Evolutionary conservation across 192 early-diverging fungal species (phyloP).

Genomic region (Coemansia sp.): DNA sequence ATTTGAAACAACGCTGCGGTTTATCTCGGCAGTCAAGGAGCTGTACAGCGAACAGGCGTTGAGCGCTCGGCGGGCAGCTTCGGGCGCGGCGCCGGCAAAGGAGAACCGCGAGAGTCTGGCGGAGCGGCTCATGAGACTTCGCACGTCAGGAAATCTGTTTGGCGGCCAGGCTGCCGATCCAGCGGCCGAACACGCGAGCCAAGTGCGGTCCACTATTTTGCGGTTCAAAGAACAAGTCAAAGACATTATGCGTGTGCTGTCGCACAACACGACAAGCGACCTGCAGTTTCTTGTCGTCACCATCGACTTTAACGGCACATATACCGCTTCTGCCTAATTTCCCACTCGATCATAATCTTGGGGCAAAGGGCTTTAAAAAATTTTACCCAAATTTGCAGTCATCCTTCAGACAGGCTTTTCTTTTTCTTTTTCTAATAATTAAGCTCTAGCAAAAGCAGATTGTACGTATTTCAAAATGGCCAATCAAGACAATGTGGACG

Average conservation of each 20-base stretch:
- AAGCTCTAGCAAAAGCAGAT: neutral
- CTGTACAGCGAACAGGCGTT: slow-evolving; percentile 57
- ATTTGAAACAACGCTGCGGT: slow-evolving; percentile 67
- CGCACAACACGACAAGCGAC: slow-evolving; percentile 67
- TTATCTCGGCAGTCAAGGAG: slow-evolving; percentile 46
- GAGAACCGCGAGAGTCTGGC: slow-evolving; percentile 10
- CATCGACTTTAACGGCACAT: slow-evolving; percentile 81
- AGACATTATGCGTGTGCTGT: slow-evolving; percentile 57
- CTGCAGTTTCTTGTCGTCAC: slow-evolving; percentile 72
- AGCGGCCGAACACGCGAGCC: slow-evolving; percentile 42
- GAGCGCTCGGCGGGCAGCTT: slow-evolving; percentile 7
- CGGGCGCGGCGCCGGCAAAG: neutral
- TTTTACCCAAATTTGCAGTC: slow-evolving; percentile 2
- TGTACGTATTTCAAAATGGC: slow-evolving; percentile 25
- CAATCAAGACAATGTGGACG: slow-evolving; percentile 26
- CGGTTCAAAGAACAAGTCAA: slow-evolving; percentile 57
- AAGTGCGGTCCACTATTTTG: slow-evolving; percentile 38
- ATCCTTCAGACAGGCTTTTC: neutral
- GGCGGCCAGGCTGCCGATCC: slow-evolving; percentile 24
- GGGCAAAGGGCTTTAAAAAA: neutral
- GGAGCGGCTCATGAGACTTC: slow-evolving; percentile 37
- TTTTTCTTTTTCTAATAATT: neutral
- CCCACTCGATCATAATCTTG: neutral
- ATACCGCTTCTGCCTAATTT: slow-evolving; percentile 15
- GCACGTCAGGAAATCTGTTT: slow-evolving; percentile 24